Conservation (phyloP, 2,329 filamentous ascomycete species). For the Orbilia javanica region DNA sequence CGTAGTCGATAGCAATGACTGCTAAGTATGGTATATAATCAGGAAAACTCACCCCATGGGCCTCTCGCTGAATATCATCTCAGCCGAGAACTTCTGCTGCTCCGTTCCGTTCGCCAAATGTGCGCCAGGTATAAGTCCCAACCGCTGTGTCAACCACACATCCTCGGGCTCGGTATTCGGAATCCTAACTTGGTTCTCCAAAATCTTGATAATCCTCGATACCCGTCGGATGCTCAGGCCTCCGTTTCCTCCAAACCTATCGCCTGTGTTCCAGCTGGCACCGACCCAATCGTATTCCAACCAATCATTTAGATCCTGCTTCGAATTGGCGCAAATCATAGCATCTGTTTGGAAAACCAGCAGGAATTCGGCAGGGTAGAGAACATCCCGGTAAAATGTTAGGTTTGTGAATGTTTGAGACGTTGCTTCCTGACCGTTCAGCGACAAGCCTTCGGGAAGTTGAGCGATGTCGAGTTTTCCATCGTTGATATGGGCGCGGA, state of each 20-base stretch:
- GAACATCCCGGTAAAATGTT: slow-evolving; percentile 67
- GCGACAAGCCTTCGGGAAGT: slow-evolving; percentile 70
- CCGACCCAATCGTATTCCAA: slow-evolving; percentile 71
- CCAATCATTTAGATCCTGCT: slow-evolving; percentile 68
- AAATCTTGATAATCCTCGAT: slow-evolving; percentile 70
- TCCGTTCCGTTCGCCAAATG: slow-evolving; percentile 70
- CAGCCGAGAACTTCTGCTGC: slow-evolving; percentile 69
- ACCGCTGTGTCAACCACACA: slow-evolving; percentile 71
- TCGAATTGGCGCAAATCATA: slow-evolving; percentile 71
- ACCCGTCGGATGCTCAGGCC: slow-evolving; percentile 71
- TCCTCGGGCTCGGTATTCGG: slow-evolving; percentile 69
- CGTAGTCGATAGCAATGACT: not conserved
- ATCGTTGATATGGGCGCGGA: slow-evolving; percentile 56
- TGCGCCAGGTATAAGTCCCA: slow-evolving; percentile 69
- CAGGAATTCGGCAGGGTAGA: slow-evolving; percentile 68
- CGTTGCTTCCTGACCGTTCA: slow-evolving; percentile 70
- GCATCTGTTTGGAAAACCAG: slow-evolving; percentile 72
- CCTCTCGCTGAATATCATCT: slow-evolving; percentile 68
- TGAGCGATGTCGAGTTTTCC: slow-evolving; percentile 67
- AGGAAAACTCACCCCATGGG: slow-evolving; percentile 70
- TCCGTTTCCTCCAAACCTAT: slow-evolving; percentile 70
- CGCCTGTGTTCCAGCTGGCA: slow-evolving; percentile 67
- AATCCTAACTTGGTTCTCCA: slow-evolving; percentile 68
- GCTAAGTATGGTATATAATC: not conserved
- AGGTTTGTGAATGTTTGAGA: slow-evolving; percentile 70